These are phyloP conservation scores for Mycena crocata DNA, from an alignment of 768 basidiomycete species.

Conservation along the genomic window DNA sequence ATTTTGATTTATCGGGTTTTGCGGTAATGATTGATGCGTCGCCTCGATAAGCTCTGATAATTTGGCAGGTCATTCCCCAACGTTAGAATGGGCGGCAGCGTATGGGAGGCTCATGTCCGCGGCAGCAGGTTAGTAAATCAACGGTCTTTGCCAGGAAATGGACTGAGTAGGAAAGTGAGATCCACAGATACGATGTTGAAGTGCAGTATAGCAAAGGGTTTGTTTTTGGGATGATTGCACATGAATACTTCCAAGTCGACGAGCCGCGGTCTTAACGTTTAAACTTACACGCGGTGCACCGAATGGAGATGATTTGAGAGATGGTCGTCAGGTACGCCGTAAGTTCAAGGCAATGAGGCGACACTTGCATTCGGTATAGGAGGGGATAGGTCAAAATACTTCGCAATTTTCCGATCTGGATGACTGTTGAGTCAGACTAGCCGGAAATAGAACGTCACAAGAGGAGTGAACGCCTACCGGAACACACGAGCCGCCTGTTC, in stretches of 20 bases:
- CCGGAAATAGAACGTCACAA: neutral
- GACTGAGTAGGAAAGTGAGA: neutral
- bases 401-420: constrained; percentile 10
- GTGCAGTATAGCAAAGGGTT: neutral
- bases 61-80: constrained; percentile 13
- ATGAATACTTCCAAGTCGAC: neutral
- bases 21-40: constrained; percentile 26
- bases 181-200: neutral
- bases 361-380: neutral
- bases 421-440: constrained; percentile 6
- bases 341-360: constrained; percentile 8
- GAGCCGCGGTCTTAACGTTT: constrained; percentile 15
- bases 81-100: neutral
- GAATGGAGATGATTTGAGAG: constrained; percentile 23
- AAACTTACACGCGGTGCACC: constrained; percentile 16
- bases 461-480: neutral
- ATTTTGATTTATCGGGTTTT: constrained; percentile 18
- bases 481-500: neutral
- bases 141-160: neutral
- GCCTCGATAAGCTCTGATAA: constrained; percentile 20
- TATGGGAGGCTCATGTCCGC: constrained; percentile 21
- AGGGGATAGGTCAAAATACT: neutral
- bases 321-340: constrained; percentile 13
- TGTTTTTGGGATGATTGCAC: neutral
- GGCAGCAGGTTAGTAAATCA: neutral